These are phyloP conservation scores for Zelonia costaricensis DNA, from an alignment of 208 protist species.

Conservation along the genomic window DNA sequence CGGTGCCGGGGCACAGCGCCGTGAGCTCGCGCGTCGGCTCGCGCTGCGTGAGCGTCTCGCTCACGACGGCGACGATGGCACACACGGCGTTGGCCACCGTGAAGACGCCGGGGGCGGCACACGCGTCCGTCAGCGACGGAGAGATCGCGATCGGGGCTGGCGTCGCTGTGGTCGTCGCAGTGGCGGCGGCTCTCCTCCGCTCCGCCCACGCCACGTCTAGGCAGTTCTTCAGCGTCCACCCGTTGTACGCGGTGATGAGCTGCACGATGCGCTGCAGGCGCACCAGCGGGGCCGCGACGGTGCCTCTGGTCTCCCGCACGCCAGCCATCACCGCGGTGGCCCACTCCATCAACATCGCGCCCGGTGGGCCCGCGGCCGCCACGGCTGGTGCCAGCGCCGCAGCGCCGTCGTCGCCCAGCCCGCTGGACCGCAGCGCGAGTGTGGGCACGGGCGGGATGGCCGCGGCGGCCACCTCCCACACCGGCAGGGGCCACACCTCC, in stretches of 20 bases:
- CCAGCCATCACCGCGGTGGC: neutral
- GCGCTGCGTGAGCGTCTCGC: neutral
- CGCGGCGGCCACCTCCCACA: slow-evolving; percentile 15
- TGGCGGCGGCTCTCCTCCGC: neutral
- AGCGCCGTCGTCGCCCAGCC: neutral
- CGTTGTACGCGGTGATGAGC: slow-evolving; percentile 13
- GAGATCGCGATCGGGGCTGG: too few species aligned
- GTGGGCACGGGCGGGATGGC: slow-evolving; percentile 20
- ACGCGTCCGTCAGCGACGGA: neutral
- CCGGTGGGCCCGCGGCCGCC: too few species aligned
- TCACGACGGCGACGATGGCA: slow-evolving; percentile 16
- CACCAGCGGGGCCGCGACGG: neutral
- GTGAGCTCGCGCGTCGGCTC: slow-evolving; percentile 1
- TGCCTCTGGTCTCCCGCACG: neutral
- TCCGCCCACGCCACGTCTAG: neutral
- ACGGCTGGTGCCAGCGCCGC: too few species aligned
- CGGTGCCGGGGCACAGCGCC: slow-evolving; percentile 11
- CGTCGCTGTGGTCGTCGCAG: too few species aligned
- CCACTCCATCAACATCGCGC: neutral
- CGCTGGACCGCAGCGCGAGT: slow-evolving; percentile 3
- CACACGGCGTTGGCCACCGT: slow-evolving; percentile 6
- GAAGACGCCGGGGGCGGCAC: slow-evolving; percentile 23
- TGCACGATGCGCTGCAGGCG: slow-evolving; percentile 5
- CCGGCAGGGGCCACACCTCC: slow-evolving; percentile 17
- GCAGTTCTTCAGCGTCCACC: slow-evolving; percentile 4